Conservation (phyloP, 2,329 filamentous ascomycete genomes). For the Penicillium olsonii region DNA sequence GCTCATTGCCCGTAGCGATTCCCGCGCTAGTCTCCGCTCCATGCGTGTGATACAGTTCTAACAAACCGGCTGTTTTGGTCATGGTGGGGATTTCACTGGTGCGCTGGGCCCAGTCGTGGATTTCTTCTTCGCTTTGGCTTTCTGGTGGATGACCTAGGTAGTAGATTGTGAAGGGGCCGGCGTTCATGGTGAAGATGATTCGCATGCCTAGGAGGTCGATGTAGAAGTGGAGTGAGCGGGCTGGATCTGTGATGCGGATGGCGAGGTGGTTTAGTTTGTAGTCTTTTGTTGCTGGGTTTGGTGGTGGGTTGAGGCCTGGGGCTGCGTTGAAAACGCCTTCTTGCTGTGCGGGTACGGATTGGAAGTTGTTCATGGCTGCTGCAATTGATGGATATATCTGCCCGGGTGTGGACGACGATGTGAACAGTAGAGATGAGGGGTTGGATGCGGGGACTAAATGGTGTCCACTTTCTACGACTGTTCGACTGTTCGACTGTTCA, state of each 20-base stretch:
- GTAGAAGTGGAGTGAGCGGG: conserved; percentile 40
- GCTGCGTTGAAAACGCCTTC: conserved; percentile 33
- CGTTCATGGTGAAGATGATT: conserved; percentile 42
- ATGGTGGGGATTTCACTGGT: conserved; percentile 28
- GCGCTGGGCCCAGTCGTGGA: conserved; percentile 30
- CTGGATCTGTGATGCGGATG: conserved; percentile 38
- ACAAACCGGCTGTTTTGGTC: conserved; percentile 34
- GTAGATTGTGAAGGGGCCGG: conserved; percentile 44
- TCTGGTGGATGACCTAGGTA: conserved; percentile 42
- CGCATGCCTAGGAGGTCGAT: conserved; percentile 43
- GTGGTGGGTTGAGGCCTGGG: conserved; percentile 30
- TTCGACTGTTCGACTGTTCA: no score
- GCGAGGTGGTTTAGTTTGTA: conserved; percentile 44
- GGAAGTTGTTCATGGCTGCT: conserved; percentile 6
- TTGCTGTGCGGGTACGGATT: conserved; percentile 21
- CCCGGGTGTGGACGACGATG: neutral
- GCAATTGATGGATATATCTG: no score
- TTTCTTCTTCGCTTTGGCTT: conserved; percentile 24
- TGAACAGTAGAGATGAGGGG: conserved; percentile 2
- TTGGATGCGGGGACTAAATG: neutral
- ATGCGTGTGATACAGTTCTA: conserved; percentile 43
- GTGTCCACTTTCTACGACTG: neutral
- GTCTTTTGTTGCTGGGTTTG: conserved; percentile 29
- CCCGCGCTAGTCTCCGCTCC: conserved; percentile 34
- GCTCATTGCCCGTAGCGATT: conserved; percentile 31